These are phyloP conservation scores for Petrea volubilis DNA, from an alignment of 257 asterid species.

Conservation along the genomic window DNA sequence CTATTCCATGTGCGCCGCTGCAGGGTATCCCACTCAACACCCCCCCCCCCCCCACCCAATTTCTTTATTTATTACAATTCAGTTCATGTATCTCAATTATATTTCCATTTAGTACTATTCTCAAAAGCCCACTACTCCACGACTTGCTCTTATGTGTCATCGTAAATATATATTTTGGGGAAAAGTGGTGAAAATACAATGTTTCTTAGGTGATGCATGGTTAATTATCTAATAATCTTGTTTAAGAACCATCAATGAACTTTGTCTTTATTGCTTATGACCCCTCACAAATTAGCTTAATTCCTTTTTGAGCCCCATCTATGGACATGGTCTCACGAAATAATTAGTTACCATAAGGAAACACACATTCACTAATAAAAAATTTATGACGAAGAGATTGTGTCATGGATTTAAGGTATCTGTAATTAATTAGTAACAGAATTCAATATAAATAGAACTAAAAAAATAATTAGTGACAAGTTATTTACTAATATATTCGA, in stretches of 20 bases:
- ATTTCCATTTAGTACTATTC: not conserved
- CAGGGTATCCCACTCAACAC: conserved; percentile 32
- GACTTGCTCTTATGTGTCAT: not conserved
- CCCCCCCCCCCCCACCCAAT: no score
- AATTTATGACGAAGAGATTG: no score
- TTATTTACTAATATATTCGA: no score
- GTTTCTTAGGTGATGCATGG: not conserved
- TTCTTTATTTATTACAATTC: conserved; percentile 7
- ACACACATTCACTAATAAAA: no score
- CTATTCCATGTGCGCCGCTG: conserved; percentile 43
- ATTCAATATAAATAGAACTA: no score
- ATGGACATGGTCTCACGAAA: no score
- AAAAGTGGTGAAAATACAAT: not conserved
- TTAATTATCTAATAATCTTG: not conserved
- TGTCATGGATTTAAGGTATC: no score
- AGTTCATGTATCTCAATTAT: conserved; percentile 3
- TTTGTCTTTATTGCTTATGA: not conserved
- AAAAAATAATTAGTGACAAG: no score
- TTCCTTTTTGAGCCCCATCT: not conserved
- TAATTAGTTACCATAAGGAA: no score
- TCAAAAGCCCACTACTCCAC: not conserved
- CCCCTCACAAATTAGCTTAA: not conserved
- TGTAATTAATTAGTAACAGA: no score
- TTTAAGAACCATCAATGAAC: not conserved
- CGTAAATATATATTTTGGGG: not conserved